Conservation (phyloP, 768 basidiomycete genomes). For the Tulasnella sp. region DNA sequence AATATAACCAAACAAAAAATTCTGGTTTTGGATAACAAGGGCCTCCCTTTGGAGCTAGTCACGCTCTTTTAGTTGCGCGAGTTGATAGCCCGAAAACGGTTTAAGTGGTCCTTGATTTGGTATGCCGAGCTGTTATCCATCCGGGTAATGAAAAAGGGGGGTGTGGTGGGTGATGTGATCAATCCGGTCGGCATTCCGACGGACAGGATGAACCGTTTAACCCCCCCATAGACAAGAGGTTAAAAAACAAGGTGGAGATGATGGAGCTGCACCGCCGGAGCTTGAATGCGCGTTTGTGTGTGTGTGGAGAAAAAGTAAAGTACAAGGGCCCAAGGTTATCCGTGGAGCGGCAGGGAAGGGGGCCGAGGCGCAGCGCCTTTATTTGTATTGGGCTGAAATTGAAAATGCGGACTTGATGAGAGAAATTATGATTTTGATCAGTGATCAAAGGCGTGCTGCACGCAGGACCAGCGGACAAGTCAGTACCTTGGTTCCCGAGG, state of each 20-base stretch:
- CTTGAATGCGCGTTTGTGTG: background rate
- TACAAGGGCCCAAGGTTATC: constrained; percentile 1
- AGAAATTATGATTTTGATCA: background rate
- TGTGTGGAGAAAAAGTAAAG: background rate
- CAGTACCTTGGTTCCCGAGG: background rate
- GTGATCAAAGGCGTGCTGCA: constrained; percentile 3
- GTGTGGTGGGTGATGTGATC: background rate
- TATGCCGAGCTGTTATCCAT: background rate
- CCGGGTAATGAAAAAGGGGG: background rate
- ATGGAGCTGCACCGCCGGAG: background rate
- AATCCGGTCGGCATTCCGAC: background rate
- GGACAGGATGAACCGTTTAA: background rate
- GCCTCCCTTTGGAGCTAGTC: background rate
- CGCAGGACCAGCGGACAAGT: background rate
- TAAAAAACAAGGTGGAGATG: background rate
- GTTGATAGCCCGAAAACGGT: background rate
- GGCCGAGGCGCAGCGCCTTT: constrained; percentile 1
- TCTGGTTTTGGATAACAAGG: background rate
- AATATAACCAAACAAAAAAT: background rate
- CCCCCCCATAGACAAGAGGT: background rate
- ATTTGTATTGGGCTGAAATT: constrained; percentile 3
- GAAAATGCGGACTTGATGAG: background rate
- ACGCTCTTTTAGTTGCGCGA: background rate
- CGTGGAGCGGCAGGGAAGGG: background rate
- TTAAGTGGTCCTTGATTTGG: background rate